A percentile compares a stretch with the other conserved stretches of the same genome.
phyloP scores from a whole-genome alignment of 2,329 filamentous ascomycete species.

The Pseudogymnoascus verrucosus region DNA sequence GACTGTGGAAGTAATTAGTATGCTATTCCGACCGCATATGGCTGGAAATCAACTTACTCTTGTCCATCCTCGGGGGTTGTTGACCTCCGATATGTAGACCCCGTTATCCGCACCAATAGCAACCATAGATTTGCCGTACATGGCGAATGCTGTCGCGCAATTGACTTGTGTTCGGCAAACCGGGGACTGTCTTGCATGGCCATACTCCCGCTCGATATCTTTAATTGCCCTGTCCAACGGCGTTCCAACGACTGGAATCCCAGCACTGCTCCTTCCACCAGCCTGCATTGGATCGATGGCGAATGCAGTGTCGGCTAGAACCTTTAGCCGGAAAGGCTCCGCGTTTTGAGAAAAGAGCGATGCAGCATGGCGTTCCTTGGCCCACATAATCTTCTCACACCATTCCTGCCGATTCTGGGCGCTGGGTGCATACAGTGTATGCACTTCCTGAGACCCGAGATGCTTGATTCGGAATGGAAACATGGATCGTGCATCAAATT shows the following conservation, averaged over 20 bases:
- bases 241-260: constrained; percentile 78
- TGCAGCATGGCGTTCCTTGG: constrained; percentile 87
- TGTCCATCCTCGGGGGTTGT: constrained; percentile 84
- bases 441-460: constrained; percentile 77
- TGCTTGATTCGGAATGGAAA: constrained; percentile 97
- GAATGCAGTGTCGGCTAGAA: constrained; percentile 89
- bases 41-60: constrained; percentile 52
- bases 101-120: constrained; percentile 94
- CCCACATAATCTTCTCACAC: constrained; percentile 89
- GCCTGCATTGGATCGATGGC: constrained; percentile 60
- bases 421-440: constrained; percentile 78
- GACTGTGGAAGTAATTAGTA: constrained; percentile 43
- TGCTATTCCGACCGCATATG: not conserved
- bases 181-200: constrained; percentile 60
- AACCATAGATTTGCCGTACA: constrained; percentile 76
- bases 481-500: constrained; percentile 41
- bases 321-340: constrained; percentile 85
- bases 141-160: constrained; percentile 84
- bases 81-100: constrained; percentile 80
- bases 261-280: constrained; percentile 46
- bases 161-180: constrained; percentile 84
- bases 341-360: constrained; percentile 87
- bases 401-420: constrained; percentile 72
- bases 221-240: constrained; percentile 85
- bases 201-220: constrained; percentile 76